phyloP scores from a whole-genome alignment of 306 rosid genomes.

The Gastrolobium villosum region DNA sequence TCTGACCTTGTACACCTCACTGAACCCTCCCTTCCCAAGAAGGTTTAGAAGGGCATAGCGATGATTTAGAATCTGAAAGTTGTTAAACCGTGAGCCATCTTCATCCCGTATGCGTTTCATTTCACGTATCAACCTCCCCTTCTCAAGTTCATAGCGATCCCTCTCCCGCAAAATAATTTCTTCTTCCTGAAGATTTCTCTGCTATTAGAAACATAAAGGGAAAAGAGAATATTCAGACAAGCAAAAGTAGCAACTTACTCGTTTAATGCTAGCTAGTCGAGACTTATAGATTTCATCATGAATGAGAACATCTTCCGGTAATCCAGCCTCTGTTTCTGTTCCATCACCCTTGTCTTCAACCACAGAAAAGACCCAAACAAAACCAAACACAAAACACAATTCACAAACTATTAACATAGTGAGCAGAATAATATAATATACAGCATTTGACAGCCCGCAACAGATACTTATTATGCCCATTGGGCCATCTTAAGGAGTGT shows the following conservation, averaged over 20 bases:
- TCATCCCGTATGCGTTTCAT: slow-evolving; percentile 99
- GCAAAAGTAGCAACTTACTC: slow-evolving; percentile 63
- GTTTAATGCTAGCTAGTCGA: slow-evolving; percentile 92
- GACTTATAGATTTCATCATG: slow-evolving; percentile 96
- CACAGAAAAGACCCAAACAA: slow-evolving; percentile 37
- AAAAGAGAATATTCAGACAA: slow-evolving; percentile 34
- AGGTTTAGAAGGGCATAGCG: slow-evolving; percentile 95
- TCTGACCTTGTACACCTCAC: slow-evolving; percentile 99
- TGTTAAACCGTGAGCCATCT: slow-evolving; percentile 99
- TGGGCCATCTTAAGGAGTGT: slow-evolving; percentile 28
- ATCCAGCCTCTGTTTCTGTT: slow-evolving; percentile 75
- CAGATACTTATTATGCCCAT: slow-evolving; percentile 35
- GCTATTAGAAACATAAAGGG: slow-evolving; percentile 41
- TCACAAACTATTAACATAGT: slow-evolving; percentile 23
- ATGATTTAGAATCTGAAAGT: slow-evolving; percentile 93
- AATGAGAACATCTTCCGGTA: slow-evolving; percentile 75
- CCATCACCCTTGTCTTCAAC: slow-evolving; percentile 82
- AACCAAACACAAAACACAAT: slow-evolving; percentile 25
- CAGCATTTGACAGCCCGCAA: slow-evolving; percentile 33
- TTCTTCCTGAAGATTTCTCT: slow-evolving; percentile 75
- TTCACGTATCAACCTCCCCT: slow-evolving; percentile 97
- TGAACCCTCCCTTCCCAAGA: slow-evolving; percentile 99
- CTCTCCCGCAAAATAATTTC: slow-evolving; percentile 87
- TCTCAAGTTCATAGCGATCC: slow-evolving; percentile 94
- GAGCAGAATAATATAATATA: slow-evolving; percentile 31